These are phyloP conservation scores for Fusarium zealandicum DNA, from an alignment of 2,329 filamentous ascomycete species.

Conservation along the genomic window DNA sequence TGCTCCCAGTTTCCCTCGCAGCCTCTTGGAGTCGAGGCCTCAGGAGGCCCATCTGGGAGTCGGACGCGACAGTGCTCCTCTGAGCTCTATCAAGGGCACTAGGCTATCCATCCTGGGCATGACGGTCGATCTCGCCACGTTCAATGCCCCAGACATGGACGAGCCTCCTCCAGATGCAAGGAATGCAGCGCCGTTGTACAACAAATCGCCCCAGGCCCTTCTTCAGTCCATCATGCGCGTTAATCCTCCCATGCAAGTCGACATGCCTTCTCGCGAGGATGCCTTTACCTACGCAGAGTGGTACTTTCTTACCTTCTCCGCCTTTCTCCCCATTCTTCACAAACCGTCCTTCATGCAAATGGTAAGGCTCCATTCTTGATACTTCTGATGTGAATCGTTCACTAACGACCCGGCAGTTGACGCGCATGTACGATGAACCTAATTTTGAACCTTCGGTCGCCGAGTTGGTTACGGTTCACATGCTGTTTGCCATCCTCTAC, in stretches of 20 bases:
- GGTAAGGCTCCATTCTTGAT: constrained; percentile 53
- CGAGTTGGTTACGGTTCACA: constrained; percentile 75
- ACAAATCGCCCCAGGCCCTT: constrained; percentile 76
- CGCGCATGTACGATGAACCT: constrained; percentile 73
- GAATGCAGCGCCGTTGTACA: constrained; percentile 60
- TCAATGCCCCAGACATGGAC: constrained; percentile 70
- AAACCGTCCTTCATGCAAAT: constrained; percentile 74
- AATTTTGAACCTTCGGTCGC: constrained; percentile 67
- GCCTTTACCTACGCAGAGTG: constrained; percentile 74
- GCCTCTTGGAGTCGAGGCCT: constrained; percentile 51
- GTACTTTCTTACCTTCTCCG: constrained; percentile 76
- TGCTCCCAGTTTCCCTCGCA: constrained; percentile 43
- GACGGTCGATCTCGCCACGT: constrained; percentile 79
- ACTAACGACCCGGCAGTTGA: constrained; percentile 53
- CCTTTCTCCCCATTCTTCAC: constrained; percentile 79
- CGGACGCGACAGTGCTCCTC: constrained; percentile 66
- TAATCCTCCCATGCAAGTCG: constrained; percentile 62
- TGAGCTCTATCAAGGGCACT: constrained; percentile 79
- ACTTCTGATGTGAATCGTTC: neutral
- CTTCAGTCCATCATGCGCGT: constrained; percentile 69
- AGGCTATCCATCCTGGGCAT: constrained; percentile 80
- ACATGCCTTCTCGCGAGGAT: constrained; percentile 69
- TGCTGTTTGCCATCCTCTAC: constrained; percentile 80
- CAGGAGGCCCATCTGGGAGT: constrained; percentile 73
- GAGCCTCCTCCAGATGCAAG: constrained; percentile 55